Conservation (phyloP, 805 yeast species). For the Maudiozyma saulgeensis region DNA sequence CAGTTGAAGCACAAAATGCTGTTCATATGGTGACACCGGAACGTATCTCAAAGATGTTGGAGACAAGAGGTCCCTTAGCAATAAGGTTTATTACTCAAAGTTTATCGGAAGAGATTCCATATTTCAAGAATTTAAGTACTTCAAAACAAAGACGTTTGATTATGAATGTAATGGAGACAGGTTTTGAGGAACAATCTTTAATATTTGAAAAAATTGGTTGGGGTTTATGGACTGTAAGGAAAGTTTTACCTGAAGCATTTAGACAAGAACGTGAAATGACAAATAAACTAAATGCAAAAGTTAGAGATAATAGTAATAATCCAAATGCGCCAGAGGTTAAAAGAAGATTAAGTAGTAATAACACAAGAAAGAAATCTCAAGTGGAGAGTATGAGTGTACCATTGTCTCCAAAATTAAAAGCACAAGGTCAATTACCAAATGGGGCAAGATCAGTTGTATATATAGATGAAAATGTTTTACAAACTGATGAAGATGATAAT, state of each 20-base stretch:
- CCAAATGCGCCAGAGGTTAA: slow-evolving; percentile 7
- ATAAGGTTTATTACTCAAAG: slow-evolving; percentile 82
- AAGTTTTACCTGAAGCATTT: slow-evolving; percentile 30
- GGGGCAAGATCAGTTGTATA: slow-evolving; percentile 12
- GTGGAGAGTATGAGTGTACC: background rate
- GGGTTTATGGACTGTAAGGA: slow-evolving; percentile 88
- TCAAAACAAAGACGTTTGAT: slow-evolving; percentile 86
- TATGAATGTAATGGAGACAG: slow-evolving; percentile 78
- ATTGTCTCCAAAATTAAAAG: background rate
- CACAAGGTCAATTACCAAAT: background rate
- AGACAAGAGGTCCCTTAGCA: slow-evolving; percentile 70
- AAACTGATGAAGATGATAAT: slow-evolving; percentile 27
- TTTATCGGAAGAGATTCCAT: slow-evolving; percentile 61
- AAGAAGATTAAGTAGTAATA: slow-evolving; percentile 20
- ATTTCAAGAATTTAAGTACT: slow-evolving; percentile 69
- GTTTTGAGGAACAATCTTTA: slow-evolving; percentile 43
- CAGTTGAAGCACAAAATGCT: slow-evolving; percentile 5
- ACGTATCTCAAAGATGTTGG: slow-evolving; percentile 1
- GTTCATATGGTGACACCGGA: slow-evolving; percentile 5
- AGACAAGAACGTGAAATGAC: slow-evolving; percentile 32
- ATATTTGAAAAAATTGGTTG: slow-evolving; percentile 91
- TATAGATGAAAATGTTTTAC: slow-evolving; percentile 33
- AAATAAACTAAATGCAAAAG: slow-evolving; percentile 32
- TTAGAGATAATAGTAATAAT: slow-evolving; percentile 31
- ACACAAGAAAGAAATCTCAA: slow-evolving; percentile 14